Evolutionary conservation across 768 basidiomycete species (phyloP), one percentile per base, ranked within the genome.

Genomic region (Pisolithus microcarpus): DNA sequence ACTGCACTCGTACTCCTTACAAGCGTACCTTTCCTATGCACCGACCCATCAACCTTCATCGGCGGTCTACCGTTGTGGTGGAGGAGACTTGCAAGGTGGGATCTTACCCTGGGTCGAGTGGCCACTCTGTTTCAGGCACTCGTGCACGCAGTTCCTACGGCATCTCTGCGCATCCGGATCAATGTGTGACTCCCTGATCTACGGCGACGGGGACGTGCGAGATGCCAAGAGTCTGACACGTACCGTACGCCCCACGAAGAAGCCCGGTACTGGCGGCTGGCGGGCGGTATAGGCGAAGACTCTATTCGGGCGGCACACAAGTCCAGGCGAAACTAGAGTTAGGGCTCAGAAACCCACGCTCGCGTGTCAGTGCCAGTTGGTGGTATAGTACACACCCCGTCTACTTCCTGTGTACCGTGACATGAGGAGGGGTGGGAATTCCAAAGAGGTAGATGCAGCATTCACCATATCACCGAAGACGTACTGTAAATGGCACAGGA

Each of bases 401-500:
- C 55, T 77, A 7, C 67, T 74, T 9, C 75, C 75, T 1, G 47
- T 34, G 26, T 74, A 75, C 53, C 69, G 74, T 7, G 59, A 61
- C 15, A 23, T 30, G 7, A 11, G 51, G 18, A 51, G 39, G n/a
- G n/a, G n/a, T 19, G 13, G 43, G 10, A 46, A 44, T 16, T 46
- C 42, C 4, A 8, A 8, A 10, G 57, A 61, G n/a, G 46, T 51
- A 18, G 62, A 63, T 16, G 54, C 52, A 4, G 55, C 21, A 38
- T 61, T 64, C 38, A 50, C 60, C 23, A 52, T 75, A 36, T 64
- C 73, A 1, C 59, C 70, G 8, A 64, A 53, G 39, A 60, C 59
- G 10, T 71, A 72, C 52, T 74, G 70, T 51, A 77, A 76, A 55
- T 76, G 74, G 75, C 73, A 77, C 48, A 61, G 69, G 9, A 72